phyloP scores from a whole-genome alignment of 108 stramenopile species.

The Hondaea fermentalgiana region DNA sequence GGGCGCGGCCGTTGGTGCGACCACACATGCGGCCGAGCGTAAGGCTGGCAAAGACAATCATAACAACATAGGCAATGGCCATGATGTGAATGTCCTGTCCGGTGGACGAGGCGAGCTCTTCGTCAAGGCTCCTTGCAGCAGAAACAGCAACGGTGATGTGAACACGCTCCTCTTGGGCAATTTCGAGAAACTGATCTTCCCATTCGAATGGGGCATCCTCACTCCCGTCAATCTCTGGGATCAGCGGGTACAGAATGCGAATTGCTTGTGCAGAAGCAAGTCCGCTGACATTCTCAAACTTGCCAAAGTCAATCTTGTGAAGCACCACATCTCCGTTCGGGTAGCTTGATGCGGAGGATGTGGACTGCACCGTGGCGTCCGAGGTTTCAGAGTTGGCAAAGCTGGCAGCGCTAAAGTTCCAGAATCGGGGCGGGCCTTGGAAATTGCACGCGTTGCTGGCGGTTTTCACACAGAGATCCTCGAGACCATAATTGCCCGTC shows the following conservation, averaged over 20 bases:
- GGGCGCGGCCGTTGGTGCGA: neutral
- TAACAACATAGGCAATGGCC: neutral
- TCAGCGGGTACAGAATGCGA: neutral
- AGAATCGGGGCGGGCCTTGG: no score
- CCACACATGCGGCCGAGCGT: neutral
- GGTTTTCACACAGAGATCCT: no score
- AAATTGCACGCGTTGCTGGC: no score
- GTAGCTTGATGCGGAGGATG: neutral
- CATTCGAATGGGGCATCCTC: neutral
- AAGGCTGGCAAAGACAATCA: slow-evolving; percentile 12
- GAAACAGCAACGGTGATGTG: neutral
- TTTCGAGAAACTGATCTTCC: neutral
- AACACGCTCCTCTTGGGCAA: neutral
- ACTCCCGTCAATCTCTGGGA: neutral
- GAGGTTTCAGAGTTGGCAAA: no score
- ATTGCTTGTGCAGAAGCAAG: neutral
- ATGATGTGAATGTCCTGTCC: neutral
- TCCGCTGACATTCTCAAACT: neutral
- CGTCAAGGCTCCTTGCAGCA: neutral
- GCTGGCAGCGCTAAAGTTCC: no score
- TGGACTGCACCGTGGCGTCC: neutral
- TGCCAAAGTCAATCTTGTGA: neutral
- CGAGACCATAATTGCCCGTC: no score
- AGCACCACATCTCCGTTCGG: neutral
- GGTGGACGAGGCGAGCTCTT: neutral